Evolutionary conservation across 139 green algal species (phyloP).

Genomic region (Coccomyxa sp.): DNA sequence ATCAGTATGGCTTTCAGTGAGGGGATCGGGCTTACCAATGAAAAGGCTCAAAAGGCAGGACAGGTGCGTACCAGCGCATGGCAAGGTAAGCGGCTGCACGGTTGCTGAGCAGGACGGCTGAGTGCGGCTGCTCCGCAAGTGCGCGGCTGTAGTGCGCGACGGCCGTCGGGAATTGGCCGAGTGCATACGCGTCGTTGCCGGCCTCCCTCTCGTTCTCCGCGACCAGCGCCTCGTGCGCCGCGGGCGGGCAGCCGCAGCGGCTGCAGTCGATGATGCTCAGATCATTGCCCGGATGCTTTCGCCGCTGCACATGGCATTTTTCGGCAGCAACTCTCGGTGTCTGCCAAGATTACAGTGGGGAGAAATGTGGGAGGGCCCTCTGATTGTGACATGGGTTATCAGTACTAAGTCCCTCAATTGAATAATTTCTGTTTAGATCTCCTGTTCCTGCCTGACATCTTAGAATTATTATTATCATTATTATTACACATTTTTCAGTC

Average conservation of each 20-base stretch:
- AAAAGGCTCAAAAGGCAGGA: no score
- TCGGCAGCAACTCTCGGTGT: not conserved
- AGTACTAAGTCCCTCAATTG: no score
- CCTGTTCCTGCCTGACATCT: no score
- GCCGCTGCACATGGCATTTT: not conserved
- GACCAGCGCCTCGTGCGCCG: slow-evolving; percentile 15
- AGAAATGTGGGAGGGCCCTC: no score
- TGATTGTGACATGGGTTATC: no score
- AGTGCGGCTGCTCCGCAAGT: not conserved
- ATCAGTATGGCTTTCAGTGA: no score
- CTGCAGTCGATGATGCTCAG: slow-evolving; percentile 25
- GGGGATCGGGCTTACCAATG: no score
- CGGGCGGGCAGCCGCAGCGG: slow-evolving; percentile 29
- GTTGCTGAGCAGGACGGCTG: slow-evolving; percentile 26
- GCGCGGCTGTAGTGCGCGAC: slow-evolving; percentile 28
- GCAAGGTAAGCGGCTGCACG: slow-evolving; percentile 21
- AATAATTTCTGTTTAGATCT: no score
- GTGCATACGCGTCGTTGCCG: slow-evolving; percentile 24
- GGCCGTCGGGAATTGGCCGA: slow-evolving; percentile 6
- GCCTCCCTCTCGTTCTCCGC: slow-evolving; percentile 11
- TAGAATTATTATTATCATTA: no score
- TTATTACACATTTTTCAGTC: no score
- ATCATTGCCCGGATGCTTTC: slow-evolving; percentile 32
- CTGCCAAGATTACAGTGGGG: no score
- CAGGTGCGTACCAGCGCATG: slow-evolving; percentile 6